Base-by-base conservation (phyloP, 1,284 basidiomycete genomes). In the Trichosporon inkin region DNA sequence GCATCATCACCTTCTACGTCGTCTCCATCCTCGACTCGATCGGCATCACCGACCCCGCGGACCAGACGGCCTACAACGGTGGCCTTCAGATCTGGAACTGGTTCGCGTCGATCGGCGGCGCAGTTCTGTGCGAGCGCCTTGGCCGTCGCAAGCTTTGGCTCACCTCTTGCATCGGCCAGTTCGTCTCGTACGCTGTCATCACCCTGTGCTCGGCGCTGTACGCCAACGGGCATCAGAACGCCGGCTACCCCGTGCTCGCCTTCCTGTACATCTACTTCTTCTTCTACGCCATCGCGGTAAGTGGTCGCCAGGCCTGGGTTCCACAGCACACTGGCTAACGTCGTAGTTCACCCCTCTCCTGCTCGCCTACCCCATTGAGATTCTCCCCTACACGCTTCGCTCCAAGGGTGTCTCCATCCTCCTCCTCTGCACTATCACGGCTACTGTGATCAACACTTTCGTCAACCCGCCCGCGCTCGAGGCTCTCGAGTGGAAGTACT, bases 401-500 rank as follows among this genome's bases (percentile, higher is more conserved):
- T 60, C 60, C 34, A 58, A 65, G 16, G 66, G 62, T 2, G 22
- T 49, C 20, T 38, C 59, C 3, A 53, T 63, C 51, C 47, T 55
- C 49, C 17, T 39, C n/a, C 14, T 55, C 40, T 44, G 44, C 36
- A n/a, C 53, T 47, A 47, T 28, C 11, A 10, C 6, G 13, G 32
- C 56, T 10, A 20, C 32, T 11, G 13, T 58, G 41, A 59, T 68
- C 56, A 68, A 66, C 62, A 55, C 56, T 11, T 63, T 52, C 37
- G 63, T 66, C 41, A 68, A 68, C 59, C 67, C 67, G 16, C 61
- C 67, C 60, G 53, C 67, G 55, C 55, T 68, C 56, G 58, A 63
- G 58, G 58, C 56, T 58, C 20, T 65, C 60, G 63, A 61, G 6
- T 74, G 68, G 67, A 67, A 67, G 58, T 72, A 68, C 60, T 72